Conservation (phyloP, 768 basidiomycete species). For the Amanita muscaria region DNA sequence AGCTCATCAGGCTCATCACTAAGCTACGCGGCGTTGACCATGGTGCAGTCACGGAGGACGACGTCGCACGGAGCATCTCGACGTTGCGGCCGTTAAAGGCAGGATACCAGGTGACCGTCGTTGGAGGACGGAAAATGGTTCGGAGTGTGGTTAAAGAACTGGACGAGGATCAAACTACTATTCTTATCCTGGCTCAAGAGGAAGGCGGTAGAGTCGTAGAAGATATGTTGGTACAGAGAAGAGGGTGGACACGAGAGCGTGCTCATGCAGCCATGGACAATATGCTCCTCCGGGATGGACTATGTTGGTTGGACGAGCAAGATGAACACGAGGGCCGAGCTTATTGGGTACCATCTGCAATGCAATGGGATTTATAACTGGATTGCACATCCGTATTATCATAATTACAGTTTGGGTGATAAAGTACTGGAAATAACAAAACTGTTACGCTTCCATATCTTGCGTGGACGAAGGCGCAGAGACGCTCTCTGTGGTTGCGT, state of each 20-base stretch:
- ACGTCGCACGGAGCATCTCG: constrained; percentile 76
- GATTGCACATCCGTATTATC: not conserved
- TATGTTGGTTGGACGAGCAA: constrained; percentile 95
- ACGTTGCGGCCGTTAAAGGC: constrained; percentile 82
- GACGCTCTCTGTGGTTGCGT: not conserved
- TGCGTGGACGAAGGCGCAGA: constrained; percentile 1
- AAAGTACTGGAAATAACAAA: not conserved
- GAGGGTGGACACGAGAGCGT: constrained; percentile 75
- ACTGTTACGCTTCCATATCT: not conserved
- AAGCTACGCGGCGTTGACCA: constrained; percentile 63
- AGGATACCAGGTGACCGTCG: constrained; percentile 80
- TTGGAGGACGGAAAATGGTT: constrained; percentile 74
- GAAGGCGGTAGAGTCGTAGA: constrained; percentile 65
- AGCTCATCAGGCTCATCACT: constrained; percentile 72
- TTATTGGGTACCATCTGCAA: constrained; percentile 86
- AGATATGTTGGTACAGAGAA: constrained; percentile 45
- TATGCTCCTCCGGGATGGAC: constrained; percentile 82
- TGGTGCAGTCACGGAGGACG: constrained; percentile 75
- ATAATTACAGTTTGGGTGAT: not conserved
- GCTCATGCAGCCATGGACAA: constrained; percentile 76
- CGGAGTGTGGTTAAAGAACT: constrained; percentile 85
- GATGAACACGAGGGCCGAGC: constrained; percentile 54
- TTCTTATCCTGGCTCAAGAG: constrained; percentile 66
- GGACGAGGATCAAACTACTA: constrained; percentile 79
- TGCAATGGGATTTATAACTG: constrained; percentile 68